Base-by-base conservation (phyloP, 805 yeast species). In the Myxozyma monticola region DNA sequence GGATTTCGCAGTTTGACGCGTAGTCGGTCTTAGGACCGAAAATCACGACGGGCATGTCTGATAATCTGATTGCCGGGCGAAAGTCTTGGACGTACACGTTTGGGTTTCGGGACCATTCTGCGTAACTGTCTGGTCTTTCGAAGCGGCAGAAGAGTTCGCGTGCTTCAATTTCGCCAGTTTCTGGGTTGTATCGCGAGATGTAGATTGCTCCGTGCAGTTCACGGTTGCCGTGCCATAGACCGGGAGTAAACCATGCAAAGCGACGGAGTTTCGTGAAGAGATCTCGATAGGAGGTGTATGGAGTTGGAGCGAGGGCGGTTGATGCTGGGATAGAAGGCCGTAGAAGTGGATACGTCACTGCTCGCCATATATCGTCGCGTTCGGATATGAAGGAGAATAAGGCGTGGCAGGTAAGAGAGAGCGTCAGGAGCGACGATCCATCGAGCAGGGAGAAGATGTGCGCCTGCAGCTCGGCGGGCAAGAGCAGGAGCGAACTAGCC, bases 151-250 rank as follows among this genome's bases (percentile, higher is more conserved):
- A 29, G 20, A 62, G 36, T 37, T 59, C 60, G 33, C 33, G 48
- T 9, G 53, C 49, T 15, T 57, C 62, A 24, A 62, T 37, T 9
- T 41, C 37, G 3, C 66, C 65, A 1, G 43, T 29, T 15, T 21
- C 33, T 22, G 39, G 45, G 34, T 53, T 49, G 48, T 62, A 65
- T 10, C 48, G 41, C 12, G 62, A 48, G 24, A 59, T 49, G 43
- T 53, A 49, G 21, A 65, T 17, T 4, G 56, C 49, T 4, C 68
- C 68, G 43, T 60, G 59, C 21, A 48, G 49, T 8, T 47, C 49
- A 10, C 48, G 55, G 39, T 61, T 60, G 24, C 68, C 67, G 35
- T 49, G 57, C 68, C 68, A 65, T 3, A 65, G 18, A 1, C 62
- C 57, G 3, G 60, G 60, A 8, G 56, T 45, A 20, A 64, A 51